Base-by-base conservation (phyloP, 1,284 basidiomycete species). In the Bondarzewia mesenterica region DNA sequence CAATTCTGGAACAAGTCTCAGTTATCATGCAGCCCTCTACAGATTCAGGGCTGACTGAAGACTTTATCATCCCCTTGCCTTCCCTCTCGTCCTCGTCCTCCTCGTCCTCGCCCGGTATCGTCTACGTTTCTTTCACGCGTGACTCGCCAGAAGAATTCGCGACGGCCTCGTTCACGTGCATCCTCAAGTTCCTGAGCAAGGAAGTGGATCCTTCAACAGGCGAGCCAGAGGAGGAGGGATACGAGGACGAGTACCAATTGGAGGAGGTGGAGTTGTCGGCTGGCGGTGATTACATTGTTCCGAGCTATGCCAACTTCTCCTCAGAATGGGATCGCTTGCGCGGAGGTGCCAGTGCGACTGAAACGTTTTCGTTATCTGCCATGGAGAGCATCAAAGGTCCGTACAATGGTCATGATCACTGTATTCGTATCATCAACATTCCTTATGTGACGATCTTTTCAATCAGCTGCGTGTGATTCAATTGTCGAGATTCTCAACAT, bases 241-340 rank as follows among this genome's bases (percentile, higher is more conserved):
- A 99, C 68, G 89, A 93, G 63, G 96, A 99, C 72, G 95, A 99
- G 68, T 99, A 99, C 69, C 89, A 93, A 66, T 75, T 97, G 38
- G 95, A 98, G 67, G 96, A 98, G 56, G 80, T 97, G 49, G 96
- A 98, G 62, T 72, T 99, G 43, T 85, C 85, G 49, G 92, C 90
- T 4, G 90, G 55, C 1, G 55, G 93, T 50, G 90, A 93, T 68
- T 99, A 97, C 68, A 90, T 99, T 60, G 74, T 93, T 43, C 93
- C 93, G 15, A 92, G 80, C 55, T 98, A 97, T 62, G 84, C 83
- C 37, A 89, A 89, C 29, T 99, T 99, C 68, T 77, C 80, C 44
- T 78, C 85, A 44, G 95, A 99, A 70, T 99, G 96, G 96, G 95
- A 98, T 62, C 81, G 91, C 58, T 63, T 99, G 61, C 82, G 82